Evolutionary conservation across 495 filamentous ascomycete genomes (phyloP), one percentile per base, ranked within the genome.

Genomic region (Ascobolus immersus): DNA sequence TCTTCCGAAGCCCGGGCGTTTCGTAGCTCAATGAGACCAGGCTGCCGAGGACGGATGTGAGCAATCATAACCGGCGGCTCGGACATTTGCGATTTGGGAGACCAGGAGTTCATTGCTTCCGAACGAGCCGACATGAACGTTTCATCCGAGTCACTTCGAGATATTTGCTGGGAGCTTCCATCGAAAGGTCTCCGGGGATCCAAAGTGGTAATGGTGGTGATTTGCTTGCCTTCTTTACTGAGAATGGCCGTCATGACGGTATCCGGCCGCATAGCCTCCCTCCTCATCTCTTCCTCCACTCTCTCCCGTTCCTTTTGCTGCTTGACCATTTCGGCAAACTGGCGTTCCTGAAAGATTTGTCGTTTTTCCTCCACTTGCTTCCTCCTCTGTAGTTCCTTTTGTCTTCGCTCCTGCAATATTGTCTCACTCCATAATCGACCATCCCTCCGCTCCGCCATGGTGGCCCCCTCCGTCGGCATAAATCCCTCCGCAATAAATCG

Each of bases 401-500:
- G 8, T 17, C 40, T 28, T 17, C 36, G 17, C 17, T 28, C 4
- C 21, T 43, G 32, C 17, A 43, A 18, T 1, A 31, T 28, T 15
- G 21, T 35, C 27, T 23, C 22, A 23, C 35, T 38, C 31, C 26
- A 39, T 21, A 43, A 13, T 27, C 32, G 11, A 14, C 40, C 40
- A 20, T 43, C 36, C 11, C 40, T n/a, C 17, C 37, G 12, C 27
- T 43, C 40, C 17, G 27, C 21, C 36, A 43, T 43, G n/a, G 15
- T 24, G 6, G 17, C 5, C 11, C 36, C 37, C 5, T 43, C 40
- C 6, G 8, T 19, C 7, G 36, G 37, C 6, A 35, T 20, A 18
- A 39, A 43, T 7, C 40, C 40, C 22, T 43, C 40, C 5, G 40
- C 36, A 25, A 43, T 43, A 20, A 43, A 43, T 3, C 32, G 14